phyloP scores from a whole-genome alignment of 2,329 filamentous ascomycete species.

The Penicillium sp. region DNA sequence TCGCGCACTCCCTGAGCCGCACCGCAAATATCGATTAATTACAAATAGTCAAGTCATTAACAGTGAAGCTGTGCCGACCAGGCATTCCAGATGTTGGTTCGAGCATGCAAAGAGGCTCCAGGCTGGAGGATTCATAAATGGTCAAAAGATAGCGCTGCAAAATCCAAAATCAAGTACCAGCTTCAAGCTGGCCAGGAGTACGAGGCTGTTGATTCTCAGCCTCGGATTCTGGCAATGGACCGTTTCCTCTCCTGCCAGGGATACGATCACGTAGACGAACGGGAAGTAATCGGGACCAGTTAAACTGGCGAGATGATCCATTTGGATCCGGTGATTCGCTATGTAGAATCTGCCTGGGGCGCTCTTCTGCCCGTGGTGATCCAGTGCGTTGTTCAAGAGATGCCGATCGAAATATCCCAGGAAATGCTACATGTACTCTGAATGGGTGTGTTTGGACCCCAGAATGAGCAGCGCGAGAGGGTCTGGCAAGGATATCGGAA shows the following conservation, averaged over 20 bases:
- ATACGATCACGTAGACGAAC: constrained; percentile 9
- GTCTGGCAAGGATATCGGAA: constrained; percentile 24
- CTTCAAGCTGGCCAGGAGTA: constrained; percentile 22
- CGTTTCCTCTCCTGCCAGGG: background rate
- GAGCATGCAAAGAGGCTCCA: constrained; percentile 5
- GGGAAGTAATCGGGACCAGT: constrained; percentile 18
- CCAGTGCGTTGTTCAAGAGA: constrained; percentile 24
- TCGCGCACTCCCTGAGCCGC: background rate
- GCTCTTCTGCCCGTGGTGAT: constrained; percentile 11
- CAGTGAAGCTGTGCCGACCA: constrained; percentile 11
- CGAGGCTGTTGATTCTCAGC: constrained; percentile 6
- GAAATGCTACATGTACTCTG: constrained; percentile 33
- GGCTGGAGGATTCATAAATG: background rate
- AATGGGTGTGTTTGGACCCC: constrained; percentile 31
- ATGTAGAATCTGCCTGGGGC: background rate
- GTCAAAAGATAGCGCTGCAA: background rate
- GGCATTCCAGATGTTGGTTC: constrained; percentile 25
- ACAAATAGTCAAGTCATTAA: constrained; percentile 21
- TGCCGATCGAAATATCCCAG: constrained; percentile 33
- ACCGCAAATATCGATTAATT: constrained; percentile 14
- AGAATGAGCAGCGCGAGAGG: constrained; percentile 34
- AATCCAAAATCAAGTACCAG: constrained; percentile 11
- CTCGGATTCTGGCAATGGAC: background rate
- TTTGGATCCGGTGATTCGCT: background rate
- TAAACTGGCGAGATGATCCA: constrained; percentile 2